These are phyloP conservation scores for Taiozyma onychis DNA, from an alignment of 1,139 yeast genomes.

Conservation along the genomic window DNA sequence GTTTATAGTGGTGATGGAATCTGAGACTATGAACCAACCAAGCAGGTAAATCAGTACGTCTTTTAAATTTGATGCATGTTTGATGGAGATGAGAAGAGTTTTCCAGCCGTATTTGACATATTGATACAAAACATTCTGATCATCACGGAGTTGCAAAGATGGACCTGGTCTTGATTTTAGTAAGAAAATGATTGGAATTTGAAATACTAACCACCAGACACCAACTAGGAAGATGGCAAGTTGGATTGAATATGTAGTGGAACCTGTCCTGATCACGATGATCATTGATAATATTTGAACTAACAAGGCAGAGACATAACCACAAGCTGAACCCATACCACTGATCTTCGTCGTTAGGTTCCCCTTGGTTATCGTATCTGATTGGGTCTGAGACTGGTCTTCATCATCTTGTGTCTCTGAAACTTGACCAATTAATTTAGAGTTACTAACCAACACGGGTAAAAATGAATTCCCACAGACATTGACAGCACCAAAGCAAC, in stretches of 20 bases:
- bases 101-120: conserved; percentile 53
- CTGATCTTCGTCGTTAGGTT: conserved; percentile 42
- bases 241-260: conserved; percentile 42
- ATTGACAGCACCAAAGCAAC: conserved; percentile 67
- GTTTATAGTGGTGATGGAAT: conserved; percentile 65
- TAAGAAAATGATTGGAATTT: conserved; percentile 45
- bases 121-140: conserved; percentile 20
- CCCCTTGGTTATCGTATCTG: conserved; percentile 20
- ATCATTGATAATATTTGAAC: conserved; percentile 54
- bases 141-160: conserved; percentile 18
- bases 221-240: conserved; percentile 56
- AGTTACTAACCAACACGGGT: conserved; percentile 43
- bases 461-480: conserved; percentile 72
- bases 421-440: not conserved
- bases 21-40: conserved; percentile 69
- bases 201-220: conserved; percentile 66
- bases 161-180: conserved; percentile 40
- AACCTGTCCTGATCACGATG: conserved; percentile 38
- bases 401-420: conserved; percentile 4
- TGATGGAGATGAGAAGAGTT: conserved; percentile 45
- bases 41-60: conserved; percentile 55
- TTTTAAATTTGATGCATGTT: conserved; percentile 47
- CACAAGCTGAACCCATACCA: conserved; percentile 62
- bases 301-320: conserved; percentile 56
- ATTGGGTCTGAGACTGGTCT: not conserved